Evolutionary conservation across 441 rosid genomes (phyloP).

Genomic region (Arabidopsis lyrata): DNA sequence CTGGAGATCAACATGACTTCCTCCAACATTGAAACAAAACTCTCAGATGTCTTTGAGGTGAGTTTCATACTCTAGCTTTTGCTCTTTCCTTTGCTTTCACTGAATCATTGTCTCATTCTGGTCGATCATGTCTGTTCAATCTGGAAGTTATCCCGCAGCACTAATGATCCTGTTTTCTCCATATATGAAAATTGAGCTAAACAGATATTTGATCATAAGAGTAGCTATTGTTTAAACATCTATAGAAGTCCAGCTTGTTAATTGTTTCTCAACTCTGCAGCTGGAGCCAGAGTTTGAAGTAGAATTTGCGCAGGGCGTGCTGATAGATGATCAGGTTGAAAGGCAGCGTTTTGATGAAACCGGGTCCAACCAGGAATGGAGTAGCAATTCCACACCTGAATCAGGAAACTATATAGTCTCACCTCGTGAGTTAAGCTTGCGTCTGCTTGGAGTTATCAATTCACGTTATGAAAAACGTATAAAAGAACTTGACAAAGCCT

Average conservation of each 20-base stretch:
- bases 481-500: constrained; percentile 75
- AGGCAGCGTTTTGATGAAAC: constrained; percentile 37
- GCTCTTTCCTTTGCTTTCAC: constrained; percentile 3
- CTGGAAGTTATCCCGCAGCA: neutral
- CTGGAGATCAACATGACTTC: constrained; percentile 42
- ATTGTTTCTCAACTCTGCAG: constrained; percentile 51
- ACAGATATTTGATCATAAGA: neutral
- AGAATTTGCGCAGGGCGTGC: constrained; percentile 74
- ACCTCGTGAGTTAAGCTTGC: constrained; percentile 74
- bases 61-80: constrained; percentile 1
- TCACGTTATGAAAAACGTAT: constrained; percentile 71
- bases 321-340: constrained; percentile 50
- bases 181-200: neutral
- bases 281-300: constrained; percentile 62
- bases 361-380: constrained; percentile 53
- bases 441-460: constrained; percentile 71
- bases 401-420: constrained; percentile 72
- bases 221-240: constrained; percentile 13
- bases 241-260: constrained; percentile 3
- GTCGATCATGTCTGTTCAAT: constrained; percentile 13
- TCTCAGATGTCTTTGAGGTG: constrained; percentile 36
- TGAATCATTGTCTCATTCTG: neutral
- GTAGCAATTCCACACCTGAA: constrained; percentile 55
- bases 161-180: neutral
- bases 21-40: constrained; percentile 34